Base-by-base conservation (phyloP, 1,284 basidiomycete species). In the Leucoagaricus sp. region DNA sequence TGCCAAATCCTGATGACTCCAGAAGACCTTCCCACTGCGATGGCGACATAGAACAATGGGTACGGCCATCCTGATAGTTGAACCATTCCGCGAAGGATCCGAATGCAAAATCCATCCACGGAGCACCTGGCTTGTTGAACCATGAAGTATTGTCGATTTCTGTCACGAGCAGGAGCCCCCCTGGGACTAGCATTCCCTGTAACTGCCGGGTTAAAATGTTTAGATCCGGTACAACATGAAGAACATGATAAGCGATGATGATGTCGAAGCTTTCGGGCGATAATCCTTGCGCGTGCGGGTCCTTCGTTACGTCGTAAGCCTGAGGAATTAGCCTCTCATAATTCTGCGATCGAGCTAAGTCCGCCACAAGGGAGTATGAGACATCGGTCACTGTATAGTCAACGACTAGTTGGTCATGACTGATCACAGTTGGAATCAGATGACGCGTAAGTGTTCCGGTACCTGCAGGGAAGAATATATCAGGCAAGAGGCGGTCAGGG, bases 181-280 rank as follows among this genome's bases (percentile, higher is more conserved):
- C 60, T 2, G 60, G 58, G 13, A 59, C 38, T 6, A 61, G 55
- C 17, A 61, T 13, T 2, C 34, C 53, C 15, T 59, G 48, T 10
- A 53, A 52, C 21, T 40, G 48, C 31, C 50, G 52, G 40, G 33
- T 25, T 44, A 57, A 51, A 31, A 21, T 25, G 13, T 38, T 31
- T 25, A 58, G 58, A 25, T 57, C 48, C 13, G 51, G 40, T 7
- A 51, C 29, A 19, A 33, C 48, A 21, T 51, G 49, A 25, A 54
- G 55, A 7, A 53, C 44, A 25, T 61, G 58, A 52, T 59, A 58
- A 28, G 55, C 51, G 10, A 59, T 26, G 15, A 59, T 58, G 26
- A 61, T 44, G 44, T 61, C 60, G 40, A 59, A 61, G 9, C 57
- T 45, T 33, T 61, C 51, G 34, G 19, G 31, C 42, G 25, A 55